These are phyloP conservation scores for Cytospora chrysosperma DNA, from an alignment of 2,329 filamentous ascomycete genomes.

Conservation along the genomic window DNA sequence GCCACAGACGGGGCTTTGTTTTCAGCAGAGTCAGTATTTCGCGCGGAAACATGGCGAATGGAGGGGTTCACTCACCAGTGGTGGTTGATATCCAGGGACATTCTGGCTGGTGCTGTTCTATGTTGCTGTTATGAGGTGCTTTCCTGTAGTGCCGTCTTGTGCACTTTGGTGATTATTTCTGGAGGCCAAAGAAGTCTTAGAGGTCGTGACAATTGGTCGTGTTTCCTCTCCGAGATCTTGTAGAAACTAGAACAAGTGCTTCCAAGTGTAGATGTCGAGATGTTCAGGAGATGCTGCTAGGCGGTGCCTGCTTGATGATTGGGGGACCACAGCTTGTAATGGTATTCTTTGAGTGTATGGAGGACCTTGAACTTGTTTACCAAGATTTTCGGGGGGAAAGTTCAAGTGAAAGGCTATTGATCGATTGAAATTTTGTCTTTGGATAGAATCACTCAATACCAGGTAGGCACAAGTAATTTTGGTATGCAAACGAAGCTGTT, in stretches of 20 bases:
- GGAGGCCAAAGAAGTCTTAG: background rate
- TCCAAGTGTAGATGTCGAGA: background rate
- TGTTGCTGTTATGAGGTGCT: too few species aligned
- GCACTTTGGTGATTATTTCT: background rate
- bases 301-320: background rate
- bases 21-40: too few species aligned
- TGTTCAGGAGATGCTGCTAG: too few species aligned
- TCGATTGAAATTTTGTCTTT: background rate
- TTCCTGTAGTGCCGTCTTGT: background rate
- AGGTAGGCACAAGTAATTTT: background rate
- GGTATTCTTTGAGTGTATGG: background rate
- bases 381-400: background rate
- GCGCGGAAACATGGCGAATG: too few species aligned
- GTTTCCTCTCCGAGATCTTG: background rate
- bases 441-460: background rate
- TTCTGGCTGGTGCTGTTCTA: background rate
- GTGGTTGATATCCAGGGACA: conserved; percentile 3
- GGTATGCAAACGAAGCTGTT: background rate
- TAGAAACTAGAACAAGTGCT: background rate
- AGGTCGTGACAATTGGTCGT: background rate
- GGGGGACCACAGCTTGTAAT: background rate
- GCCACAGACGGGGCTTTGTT: conserved; percentile 12
- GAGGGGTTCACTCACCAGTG: conserved; percentile 9
- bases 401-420: background rate
- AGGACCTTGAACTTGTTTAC: background rate